phyloP scores from a whole-genome alignment of 805 yeast genomes.

The Yamadazyma kitorensis region DNA sequence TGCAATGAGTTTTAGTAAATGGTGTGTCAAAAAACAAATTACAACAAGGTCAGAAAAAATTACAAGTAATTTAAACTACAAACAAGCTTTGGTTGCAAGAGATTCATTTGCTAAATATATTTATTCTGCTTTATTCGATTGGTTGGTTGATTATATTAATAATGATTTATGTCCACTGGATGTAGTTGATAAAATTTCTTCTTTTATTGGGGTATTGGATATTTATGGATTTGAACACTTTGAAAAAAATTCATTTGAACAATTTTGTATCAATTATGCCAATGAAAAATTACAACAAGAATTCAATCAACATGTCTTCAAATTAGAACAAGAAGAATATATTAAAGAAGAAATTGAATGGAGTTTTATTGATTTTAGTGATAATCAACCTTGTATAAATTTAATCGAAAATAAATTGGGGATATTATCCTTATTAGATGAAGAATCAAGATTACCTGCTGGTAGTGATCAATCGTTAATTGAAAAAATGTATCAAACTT shows the following conservation, averaged over 20 bases:
- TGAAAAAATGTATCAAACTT: constrained; percentile 81
- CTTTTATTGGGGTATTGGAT: constrained; percentile 95
- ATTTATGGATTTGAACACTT: constrained; percentile 97
- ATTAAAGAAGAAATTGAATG: constrained; percentile 90
- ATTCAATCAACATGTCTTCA: constrained; percentile 95
- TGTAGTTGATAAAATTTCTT: constrained; percentile 53
- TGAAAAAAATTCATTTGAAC: constrained; percentile 91
- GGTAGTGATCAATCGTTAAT: constrained; percentile 93
- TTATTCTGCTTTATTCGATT: constrained; percentile 88
- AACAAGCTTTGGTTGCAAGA: constrained; percentile 86
- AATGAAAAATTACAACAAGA: constrained; percentile 97
- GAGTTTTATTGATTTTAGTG: constrained; percentile 94
- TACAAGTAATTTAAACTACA: constrained; percentile 73
- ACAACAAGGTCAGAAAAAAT: constrained; percentile 91
- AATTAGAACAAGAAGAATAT: constrained; percentile 94
- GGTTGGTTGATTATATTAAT: constrained; percentile 88
- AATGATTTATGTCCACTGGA: constrained; percentile 76
- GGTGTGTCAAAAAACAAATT: constrained; percentile 92
- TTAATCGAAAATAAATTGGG: constrained; percentile 89
- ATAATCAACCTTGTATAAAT: constrained; percentile 94
- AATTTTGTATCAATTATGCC: constrained; percentile 95
- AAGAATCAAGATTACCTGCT: constrained; percentile 91
- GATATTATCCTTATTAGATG: constrained; percentile 83
- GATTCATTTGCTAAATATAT: constrained; percentile 97
- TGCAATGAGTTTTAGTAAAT: constrained; percentile 70